phyloP scores from a whole-genome alignment of 352 stramenopile genomes.

The Phytophthora pini region DNA sequence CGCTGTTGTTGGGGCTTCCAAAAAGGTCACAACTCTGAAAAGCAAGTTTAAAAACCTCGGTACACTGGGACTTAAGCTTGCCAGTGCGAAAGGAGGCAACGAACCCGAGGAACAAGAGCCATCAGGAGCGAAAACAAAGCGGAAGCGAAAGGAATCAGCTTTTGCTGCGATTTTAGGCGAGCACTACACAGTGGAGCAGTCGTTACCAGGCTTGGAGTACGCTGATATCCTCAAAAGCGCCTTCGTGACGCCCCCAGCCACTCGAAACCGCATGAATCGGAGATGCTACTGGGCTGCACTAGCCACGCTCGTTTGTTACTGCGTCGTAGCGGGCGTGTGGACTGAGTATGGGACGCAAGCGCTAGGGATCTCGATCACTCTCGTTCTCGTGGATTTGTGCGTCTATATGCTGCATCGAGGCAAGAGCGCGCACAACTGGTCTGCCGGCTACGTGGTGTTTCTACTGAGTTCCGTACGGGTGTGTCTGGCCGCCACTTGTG shows the following conservation, averaged over 20 bases:
- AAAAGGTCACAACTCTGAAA: conserved; percentile 83
- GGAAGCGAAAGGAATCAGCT: conserved; percentile 64
- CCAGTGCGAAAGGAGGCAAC: conserved; percentile 48
- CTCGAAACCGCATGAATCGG: conserved; percentile 54
- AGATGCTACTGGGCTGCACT: conserved; percentile 60
- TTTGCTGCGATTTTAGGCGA: conserved; percentile 82
- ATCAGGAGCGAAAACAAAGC: conserved; percentile 13
- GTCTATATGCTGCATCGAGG: conserved; percentile 80
- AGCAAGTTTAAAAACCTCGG: conserved; percentile 87
- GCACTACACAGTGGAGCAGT: conserved; percentile 82
- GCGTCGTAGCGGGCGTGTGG: conserved; percentile 57
- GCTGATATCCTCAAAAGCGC: conserved; percentile 83
- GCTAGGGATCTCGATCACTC: conserved; percentile 68
- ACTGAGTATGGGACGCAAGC: conserved; percentile 68
- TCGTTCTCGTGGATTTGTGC: conserved; percentile 76
- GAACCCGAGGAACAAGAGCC: conserved; percentile 10
- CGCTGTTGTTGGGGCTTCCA: conserved; percentile 72
- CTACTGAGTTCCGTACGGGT: conserved; percentile 74
- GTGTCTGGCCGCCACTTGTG: conserved; percentile 71
- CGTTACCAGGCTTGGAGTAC: conserved; percentile 70
- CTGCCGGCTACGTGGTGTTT: conserved; percentile 83
- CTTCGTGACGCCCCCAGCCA: conserved; percentile 72
- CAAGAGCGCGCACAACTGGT: conserved; percentile 65
- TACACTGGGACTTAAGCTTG: conserved; percentile 76
- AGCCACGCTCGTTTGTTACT: conserved; percentile 60